phyloP scores from a whole-genome alignment of 2,329 filamentous ascomycete species.

The Phaeosphaeria sp. region DNA sequence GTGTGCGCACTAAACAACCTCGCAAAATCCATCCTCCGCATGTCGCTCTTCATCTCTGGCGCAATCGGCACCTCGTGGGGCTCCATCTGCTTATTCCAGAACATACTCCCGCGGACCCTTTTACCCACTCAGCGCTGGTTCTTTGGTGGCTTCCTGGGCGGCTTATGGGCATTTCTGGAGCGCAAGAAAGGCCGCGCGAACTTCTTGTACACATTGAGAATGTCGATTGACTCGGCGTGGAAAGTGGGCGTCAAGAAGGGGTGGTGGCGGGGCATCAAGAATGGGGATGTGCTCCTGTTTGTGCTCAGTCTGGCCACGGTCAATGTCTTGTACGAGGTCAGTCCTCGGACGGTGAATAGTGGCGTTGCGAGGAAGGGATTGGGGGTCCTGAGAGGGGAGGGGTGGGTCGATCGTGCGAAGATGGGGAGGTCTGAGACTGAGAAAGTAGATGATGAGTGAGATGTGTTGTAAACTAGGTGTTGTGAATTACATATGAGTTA shows the following conservation, averaged over 20 bases:
- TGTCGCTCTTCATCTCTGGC: conserved; percentile 79
- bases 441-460: conserved; percentile 9
- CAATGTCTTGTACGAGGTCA: conserved; percentile 77
- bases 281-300: conserved; percentile 86
- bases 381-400: conserved; percentile 76
- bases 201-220: conserved; percentile 79
- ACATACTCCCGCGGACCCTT: conserved; percentile 74
- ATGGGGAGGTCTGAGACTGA: conserved; percentile 14
- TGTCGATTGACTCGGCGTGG: conserved; percentile 85
- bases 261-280: conserved; percentile 83
- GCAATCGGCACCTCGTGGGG: conserved; percentile 89
- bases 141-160: conserved; percentile 83
- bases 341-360: conserved; percentile 72
- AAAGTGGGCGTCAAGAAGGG: conserved; percentile 91
- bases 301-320: conserved; percentile 79
- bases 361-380: conserved; percentile 73
- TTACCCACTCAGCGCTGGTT: conserved; percentile 88
- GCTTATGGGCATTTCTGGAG: conserved; percentile 83
- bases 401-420: conserved; percentile 69
- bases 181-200: conserved; percentile 63
- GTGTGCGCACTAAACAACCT: conserved; percentile 71
- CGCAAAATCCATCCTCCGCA: conserved; percentile 72
- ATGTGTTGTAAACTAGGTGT: not conserved
- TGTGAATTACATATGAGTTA: conserved; percentile 4
- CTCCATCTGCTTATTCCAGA: conserved; percentile 87